Conservation (phyloP, 23 red algal genomes). For the Agarophyton chilense region DNA sequence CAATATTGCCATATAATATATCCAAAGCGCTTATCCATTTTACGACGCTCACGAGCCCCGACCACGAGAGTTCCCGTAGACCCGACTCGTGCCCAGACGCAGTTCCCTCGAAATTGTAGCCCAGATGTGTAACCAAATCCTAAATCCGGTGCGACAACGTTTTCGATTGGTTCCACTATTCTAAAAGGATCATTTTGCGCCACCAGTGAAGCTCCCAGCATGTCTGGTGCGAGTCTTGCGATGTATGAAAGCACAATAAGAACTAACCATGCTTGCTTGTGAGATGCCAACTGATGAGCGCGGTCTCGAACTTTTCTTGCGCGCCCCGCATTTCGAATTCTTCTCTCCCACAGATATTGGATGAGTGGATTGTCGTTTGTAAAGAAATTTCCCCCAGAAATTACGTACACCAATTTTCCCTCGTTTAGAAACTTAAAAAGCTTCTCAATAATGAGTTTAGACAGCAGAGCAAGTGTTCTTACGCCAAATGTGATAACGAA, state of each 20-base stretch:
- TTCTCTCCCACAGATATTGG: neutral
- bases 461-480: neutral
- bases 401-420: neutral
- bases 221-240: neutral
- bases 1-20: conserved; percentile 25
- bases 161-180: neutral
- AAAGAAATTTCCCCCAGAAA: neutral
- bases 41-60: neutral
- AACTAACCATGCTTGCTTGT: neutral
- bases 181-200: neutral
- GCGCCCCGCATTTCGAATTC: neutral
- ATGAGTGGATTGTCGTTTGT: neutral
- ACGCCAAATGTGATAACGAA: neutral
- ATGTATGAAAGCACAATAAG: conserved; percentile 6
- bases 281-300: neutral
- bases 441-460: conserved; percentile 7
- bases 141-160: neutral
- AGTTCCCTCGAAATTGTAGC: neutral
- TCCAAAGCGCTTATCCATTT: neutral
- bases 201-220: conserved; percentile 5
- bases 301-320: neutral
- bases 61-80: neutral
- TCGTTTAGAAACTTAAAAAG: conserved; percentile 8
- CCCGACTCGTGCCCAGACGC: neutral
- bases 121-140: neutral